Base-by-base conservation (phyloP, 345 rosid species). In the Nasturtium officinale region DNA sequence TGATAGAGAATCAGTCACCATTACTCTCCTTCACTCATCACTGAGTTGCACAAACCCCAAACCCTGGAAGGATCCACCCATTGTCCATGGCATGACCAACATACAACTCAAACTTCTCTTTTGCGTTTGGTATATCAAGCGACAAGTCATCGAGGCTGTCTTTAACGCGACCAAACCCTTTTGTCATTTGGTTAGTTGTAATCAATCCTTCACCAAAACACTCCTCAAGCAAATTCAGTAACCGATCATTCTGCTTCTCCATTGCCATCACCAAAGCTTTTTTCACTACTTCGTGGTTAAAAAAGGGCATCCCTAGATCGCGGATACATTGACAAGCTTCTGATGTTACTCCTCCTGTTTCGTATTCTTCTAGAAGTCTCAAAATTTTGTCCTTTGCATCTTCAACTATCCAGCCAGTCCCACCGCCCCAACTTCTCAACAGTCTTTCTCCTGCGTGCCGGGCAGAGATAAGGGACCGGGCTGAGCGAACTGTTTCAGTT, bases 371-470 rank as follows among this genome's bases (percentile, higher is more conserved):
- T 50, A 95, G 75, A 7, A 96, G 90, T 85, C 90, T 92, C 83
- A 78, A n/a, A 78, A 96, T 92, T 81, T 92, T 96, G 89, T 96
- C 99, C 76, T 96, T 96, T 1, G 99, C 98, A 60, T 96, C 99
- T 85, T 96, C 99, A 32, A 96, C 96, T 5, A 91, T 95, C 98
- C 98, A 96, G 7, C 99, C 98, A 1, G 92, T 90, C 35, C 99
- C 99, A 55, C 99, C 99, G 3, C 99, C 99, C 99, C 99, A 96
- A 75, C 99, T 90, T 81, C 99, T 84, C 59, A 96, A 79, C 80
- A 96, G 75, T 83, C 99, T 92, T 84, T 96, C 99, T 1, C 97
- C 99, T 25, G 99, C 91, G 73, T 96, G 99, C 48, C 98, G 87
- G 9, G 97, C 98, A n/a, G 91, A 87, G 30, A 90, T 73, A 9